These are phyloP conservation scores for Didymella lethalis DNA, from an alignment of 2,329 filamentous ascomycete species.

Conservation along the genomic window DNA sequence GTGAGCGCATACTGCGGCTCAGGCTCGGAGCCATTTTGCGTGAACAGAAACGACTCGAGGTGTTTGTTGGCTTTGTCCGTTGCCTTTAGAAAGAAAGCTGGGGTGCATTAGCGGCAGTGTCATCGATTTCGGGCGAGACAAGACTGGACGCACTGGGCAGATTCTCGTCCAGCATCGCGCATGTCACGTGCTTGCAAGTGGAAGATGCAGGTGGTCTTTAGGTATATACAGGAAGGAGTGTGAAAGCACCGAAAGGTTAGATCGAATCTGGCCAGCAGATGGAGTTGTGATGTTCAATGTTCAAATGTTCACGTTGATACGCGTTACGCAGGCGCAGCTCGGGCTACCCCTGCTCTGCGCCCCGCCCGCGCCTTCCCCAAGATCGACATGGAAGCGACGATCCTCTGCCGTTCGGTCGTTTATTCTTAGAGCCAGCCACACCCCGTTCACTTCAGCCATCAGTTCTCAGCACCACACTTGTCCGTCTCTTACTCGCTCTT, in stretches of 20 bases:
- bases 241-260: neutral
- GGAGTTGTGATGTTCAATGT: constrained; percentile 14
- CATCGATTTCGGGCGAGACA: neutral
- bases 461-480: neutral
- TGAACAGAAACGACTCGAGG: constrained; percentile 63
- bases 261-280: constrained; percentile 11
- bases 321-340: constrained; percentile 23
- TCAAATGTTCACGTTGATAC: constrained; percentile 18
- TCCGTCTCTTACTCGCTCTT: constrained; percentile 1
- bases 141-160: constrained; percentile 68
- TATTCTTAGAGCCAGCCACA: constrained; percentile 16
- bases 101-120: constrained; percentile 15
- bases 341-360: constrained; percentile 12
- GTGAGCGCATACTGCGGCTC: constrained; percentile 81
- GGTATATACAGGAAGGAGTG: neutral
- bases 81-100: constrained; percentile 67
- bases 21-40: constrained; percentile 81
- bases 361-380: constrained; percentile 17
- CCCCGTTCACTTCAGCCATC: neutral
- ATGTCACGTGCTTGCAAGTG: constrained; percentile 22
- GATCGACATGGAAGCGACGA: constrained; percentile 2
- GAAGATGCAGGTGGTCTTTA: neutral
- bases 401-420: constrained; percentile 9
- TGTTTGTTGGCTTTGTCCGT: constrained; percentile 60
- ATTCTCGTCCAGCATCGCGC: constrained; percentile 86